Percentiles rank a stretch among this genome's conserved stretches.
Evolutionary conservation across 2,329 filamentous ascomycete species (phyloP).

Genomic region (Phoma herbarum): DNA sequence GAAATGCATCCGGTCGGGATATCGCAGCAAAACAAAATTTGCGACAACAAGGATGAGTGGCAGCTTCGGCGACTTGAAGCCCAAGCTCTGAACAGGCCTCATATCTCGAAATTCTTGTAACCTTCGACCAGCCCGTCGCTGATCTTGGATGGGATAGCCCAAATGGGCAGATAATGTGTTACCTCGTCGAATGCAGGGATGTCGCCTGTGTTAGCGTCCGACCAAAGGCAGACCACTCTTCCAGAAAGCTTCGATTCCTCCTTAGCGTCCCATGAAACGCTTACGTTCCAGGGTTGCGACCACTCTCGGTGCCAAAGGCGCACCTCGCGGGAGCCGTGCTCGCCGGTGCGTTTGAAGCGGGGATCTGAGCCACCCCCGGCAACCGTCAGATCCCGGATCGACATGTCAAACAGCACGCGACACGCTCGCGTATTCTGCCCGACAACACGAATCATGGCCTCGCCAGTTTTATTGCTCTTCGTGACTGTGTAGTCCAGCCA

Average conservation of each 20-base stretch:
- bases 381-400: conserved; percentile 71
- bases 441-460: conserved; percentile 70
- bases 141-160: conserved; percentile 80
- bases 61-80: conserved; percentile 31
- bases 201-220: conserved; percentile 77
- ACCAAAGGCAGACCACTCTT: conserved; percentile 82
- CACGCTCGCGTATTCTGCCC: conserved; percentile 83
- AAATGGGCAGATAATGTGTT: conserved; percentile 76
- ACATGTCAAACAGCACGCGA: conserved; percentile 74
- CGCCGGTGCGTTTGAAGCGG: conserved; percentile 71
- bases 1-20: conserved; percentile 44
- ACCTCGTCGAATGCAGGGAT: conserved; percentile 89
- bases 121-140: conserved; percentile 84
- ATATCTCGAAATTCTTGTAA: conserved; percentile 68
- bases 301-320: conserved; percentile 85
- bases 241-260: conserved; percentile 58
- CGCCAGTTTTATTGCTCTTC: conserved; percentile 56
- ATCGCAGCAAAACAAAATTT: conserved; percentile 45
- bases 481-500: conserved; percentile 75
- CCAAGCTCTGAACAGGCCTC: conserved; percentile 22
- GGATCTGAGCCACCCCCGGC: conserved; percentile 67
- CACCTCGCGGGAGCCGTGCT: conserved; percentile 71
- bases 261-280: conserved; percentile 69
- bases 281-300: conserved; percentile 78
- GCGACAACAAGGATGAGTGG: conserved; percentile 36